Conservation (phyloP, 257 asterid species). For the Cinchona pubescens region DNA sequence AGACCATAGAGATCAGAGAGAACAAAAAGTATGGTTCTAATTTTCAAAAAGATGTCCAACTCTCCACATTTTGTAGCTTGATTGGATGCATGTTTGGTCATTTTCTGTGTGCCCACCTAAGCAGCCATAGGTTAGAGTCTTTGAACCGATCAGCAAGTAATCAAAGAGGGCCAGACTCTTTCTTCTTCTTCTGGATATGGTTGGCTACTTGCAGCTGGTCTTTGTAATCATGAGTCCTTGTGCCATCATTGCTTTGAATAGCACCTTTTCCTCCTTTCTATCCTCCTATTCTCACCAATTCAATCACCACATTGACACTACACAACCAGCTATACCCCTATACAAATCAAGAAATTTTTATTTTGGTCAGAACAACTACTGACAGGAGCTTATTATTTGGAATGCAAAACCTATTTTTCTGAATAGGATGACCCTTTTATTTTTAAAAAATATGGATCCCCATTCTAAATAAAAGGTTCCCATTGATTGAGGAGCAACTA, state of each 20-base stretch:
- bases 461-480: too few relatives aligned
- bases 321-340: not conserved
- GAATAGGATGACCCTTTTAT: too few relatives aligned
- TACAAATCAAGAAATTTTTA: too few relatives aligned
- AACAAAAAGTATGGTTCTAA: not conserved
- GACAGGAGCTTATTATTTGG: too few relatives aligned
- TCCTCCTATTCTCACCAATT: not conserved
- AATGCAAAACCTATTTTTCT: too few relatives aligned
- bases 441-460: too few relatives aligned
- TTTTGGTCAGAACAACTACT: too few relatives aligned
- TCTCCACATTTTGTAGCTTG: constrained; percentile 9
- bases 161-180: not conserved
- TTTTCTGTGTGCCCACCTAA: constrained; percentile 24
- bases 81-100: constrained; percentile 4
- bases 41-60: constrained; percentile 5
- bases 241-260: constrained; percentile 37
- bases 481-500: too few relatives aligned
- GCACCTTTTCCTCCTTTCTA: not conserved
- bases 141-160: constrained; percentile 7
- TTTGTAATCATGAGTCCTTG: constrained; percentile 30
- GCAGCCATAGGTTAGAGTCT: constrained; percentile 7
- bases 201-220: constrained; percentile 18
- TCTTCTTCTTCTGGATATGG: constrained; percentile 12
- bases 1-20: constrained; percentile 5
- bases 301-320: constrained; percentile 10